Evolutionary conservation across 2,329 filamentous ascomycete species (phyloP), one percentile per base, ranked within the genome.

Genomic region (Sclerotinia trifoliorum): DNA sequence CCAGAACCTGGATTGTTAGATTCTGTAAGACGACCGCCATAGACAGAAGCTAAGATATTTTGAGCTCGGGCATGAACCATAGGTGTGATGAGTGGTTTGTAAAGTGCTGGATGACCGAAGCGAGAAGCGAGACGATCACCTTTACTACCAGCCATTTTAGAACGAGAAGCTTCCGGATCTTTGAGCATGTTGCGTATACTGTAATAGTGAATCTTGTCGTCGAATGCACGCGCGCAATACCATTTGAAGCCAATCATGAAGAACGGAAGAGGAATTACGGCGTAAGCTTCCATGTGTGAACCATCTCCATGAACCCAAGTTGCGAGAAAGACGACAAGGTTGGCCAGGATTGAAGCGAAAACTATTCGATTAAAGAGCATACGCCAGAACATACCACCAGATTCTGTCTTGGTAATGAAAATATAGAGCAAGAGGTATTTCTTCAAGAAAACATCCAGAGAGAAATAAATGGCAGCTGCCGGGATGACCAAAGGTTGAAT

Each of bases 401-500:
- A 97, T 77, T 99, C 95, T 39, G 90, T 97, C 82, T 98, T 99
- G 58, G 95, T 99, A 72, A 96, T 86, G 77, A 97, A 98, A 72
- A 97, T 90, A 80, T 99, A 97, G 73, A 98, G 85, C 51, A 98
- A 81, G 57, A 97, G 83, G 77, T 99, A 99, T 80, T 98, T 98
- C 85, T 97, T 97, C 77, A 98, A 83, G 80, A 90, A 92, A 5
- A 89, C 89, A 78, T 99, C 95, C 63, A 99, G 83, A 64, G 83
- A 81, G 78, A 98, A 98, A 83, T 97, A 99, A 42, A 97, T 80
- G 1, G 94, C 93, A 0, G 92, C 93, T 51, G 96, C 91, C 0
- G 92, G 88, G 10, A 99, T 84, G 1, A 95, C 90, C 32, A 98
- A 84, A 0, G 95, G 95, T 79, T 98, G 95, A 65, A 98, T 84